These are phyloP conservation scores for Colletotrichum brevisporum DNA, from an alignment of 2,329 filamentous ascomycete genomes.

Conservation along the genomic window DNA sequence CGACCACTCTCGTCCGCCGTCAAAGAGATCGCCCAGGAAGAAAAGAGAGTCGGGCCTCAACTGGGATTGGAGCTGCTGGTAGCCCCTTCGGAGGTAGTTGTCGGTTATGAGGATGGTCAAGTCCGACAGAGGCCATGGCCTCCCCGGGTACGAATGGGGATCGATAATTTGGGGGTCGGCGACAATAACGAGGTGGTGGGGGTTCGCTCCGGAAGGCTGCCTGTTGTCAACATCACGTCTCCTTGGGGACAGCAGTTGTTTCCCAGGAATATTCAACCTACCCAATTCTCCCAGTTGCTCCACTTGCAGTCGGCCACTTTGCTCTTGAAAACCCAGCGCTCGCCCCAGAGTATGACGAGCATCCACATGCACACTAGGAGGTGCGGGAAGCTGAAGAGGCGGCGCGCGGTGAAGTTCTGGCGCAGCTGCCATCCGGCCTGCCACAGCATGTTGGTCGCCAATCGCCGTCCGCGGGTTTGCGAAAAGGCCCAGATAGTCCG, in stretches of 20 bases:
- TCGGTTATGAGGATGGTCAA: conserved; percentile 79
- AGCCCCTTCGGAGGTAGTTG: conserved; percentile 88
- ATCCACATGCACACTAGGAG: conserved; percentile 82
- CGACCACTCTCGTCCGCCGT: conserved; percentile 95
- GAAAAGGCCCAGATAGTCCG: conserved; percentile 32
- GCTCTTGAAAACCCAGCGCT: conserved; percentile 81
- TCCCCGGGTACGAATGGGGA: conserved; percentile 92
- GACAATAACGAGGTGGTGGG: conserved; percentile 87
- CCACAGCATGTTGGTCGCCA: conserved; percentile 30
- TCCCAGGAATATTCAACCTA: conserved; percentile 58
- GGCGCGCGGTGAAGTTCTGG: conserved; percentile 63
- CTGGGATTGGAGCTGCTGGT: conserved; percentile 80
- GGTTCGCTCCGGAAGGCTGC: conserved; percentile 82
- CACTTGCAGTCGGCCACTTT: conserved; percentile 82
- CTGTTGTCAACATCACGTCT: conserved; percentile 22
- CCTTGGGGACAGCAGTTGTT: not conserved
- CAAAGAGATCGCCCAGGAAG: conserved; percentile 95
- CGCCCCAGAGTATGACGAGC: conserved; percentile 85
- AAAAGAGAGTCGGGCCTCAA: conserved; percentile 89
- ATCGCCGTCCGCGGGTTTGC: conserved; percentile 35
- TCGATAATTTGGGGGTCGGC: conserved; percentile 95
- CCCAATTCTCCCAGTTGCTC: conserved; percentile 94
- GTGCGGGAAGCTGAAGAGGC: conserved; percentile 75
- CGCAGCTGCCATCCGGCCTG: conserved; percentile 48
- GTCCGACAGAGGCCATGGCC: conserved; percentile 72